phyloP scores from a whole-genome alignment of 352 stramenopile species.

The Phytophthora citricola region DNA sequence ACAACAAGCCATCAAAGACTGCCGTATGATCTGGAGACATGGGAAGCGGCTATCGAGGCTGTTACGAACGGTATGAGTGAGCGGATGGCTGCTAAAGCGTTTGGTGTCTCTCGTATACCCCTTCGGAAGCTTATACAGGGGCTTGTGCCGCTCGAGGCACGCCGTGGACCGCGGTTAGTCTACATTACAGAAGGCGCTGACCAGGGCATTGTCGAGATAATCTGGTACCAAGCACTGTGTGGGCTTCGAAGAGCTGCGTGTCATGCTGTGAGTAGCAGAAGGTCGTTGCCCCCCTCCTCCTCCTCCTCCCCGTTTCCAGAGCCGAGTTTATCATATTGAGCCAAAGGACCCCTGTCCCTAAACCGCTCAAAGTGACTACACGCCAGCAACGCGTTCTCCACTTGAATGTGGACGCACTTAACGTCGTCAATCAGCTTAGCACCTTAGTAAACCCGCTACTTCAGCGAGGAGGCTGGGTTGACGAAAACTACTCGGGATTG shows the following conservation, averaged over 20 bases:
- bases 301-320: too few relatives aligned
- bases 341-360: not conserved
- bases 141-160: conserved; percentile 9
- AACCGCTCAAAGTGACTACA: not conserved
- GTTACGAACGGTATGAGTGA: conserved; percentile 6
- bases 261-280: not conserved
- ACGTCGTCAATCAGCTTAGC: conserved; percentile 5
- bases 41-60: not conserved
- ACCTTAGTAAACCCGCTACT: not conserved
- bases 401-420: conserved; percentile 4
- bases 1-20: not conserved
- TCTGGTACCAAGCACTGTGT: conserved; percentile 1
- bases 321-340: not conserved
- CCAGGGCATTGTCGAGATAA: conserved; percentile 7
- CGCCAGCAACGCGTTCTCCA: not conserved
- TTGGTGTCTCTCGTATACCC: conserved; percentile 1
- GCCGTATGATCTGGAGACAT: not conserved
- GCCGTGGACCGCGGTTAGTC: not conserved
- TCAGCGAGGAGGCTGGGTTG: conserved; percentile 10
- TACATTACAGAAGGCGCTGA: conserved; percentile 14
- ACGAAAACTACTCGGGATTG: conserved; percentile 10
- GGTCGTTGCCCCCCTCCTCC: too few relatives aligned
- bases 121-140: not conserved
- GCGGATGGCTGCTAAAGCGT: conserved; percentile 2
- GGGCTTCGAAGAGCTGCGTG: not conserved